Evolutionary conservation across 2,329 filamentous ascomycete genomes (phyloP), one percentile per base, ranked within the genome.

Genomic region (Nannizzia gypsea): DNA sequence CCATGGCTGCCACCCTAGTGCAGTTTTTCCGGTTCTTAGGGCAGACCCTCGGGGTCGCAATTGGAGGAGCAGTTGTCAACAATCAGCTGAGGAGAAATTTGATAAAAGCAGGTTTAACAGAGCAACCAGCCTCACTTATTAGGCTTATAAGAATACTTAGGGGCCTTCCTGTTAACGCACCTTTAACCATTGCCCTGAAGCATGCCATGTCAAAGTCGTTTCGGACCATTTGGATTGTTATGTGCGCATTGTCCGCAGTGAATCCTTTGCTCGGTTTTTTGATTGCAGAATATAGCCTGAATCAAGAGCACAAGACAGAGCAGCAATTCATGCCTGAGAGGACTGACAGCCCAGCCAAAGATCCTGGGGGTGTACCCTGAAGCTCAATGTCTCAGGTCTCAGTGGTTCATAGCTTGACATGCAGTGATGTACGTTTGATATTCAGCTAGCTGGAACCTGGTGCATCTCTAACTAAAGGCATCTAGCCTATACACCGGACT

Each of bases 11-110:
- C 0, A 83, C 81, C 13, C 81, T 88, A 74, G 86, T 84, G 70
- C 80, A 79, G 56, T 88, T 89, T 73, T 78, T 84, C 64, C 80
- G 83, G 11, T 78, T 80, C 1, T 78, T 87, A 24, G 86, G 85
- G 0, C 83, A 87, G 67, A 77, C 81, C 0, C 71, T 87, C 6
- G 85, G 85, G 20, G 82, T 88, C 1, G 83, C 85, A 1, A 76
- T 87, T 58, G 81, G 83, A 2, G 84, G 85, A 56, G 44, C 44
- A 50, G 26, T 50, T 50, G 24, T 50, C 20, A 22, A 50, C 20
- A 50, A 50, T 11, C 44, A 15, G 6, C 13, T 50, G 26, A 20
- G 44, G 24, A 20, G 17, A 24, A 50, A 50, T 20, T 15, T 50
- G 5, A 9, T 15, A 26, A 26, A 50, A 6, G 20, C 44, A 5